Conservation (phyloP, 2,329 filamentous ascomycete species). For the Calonectria hawksworthii region DNA sequence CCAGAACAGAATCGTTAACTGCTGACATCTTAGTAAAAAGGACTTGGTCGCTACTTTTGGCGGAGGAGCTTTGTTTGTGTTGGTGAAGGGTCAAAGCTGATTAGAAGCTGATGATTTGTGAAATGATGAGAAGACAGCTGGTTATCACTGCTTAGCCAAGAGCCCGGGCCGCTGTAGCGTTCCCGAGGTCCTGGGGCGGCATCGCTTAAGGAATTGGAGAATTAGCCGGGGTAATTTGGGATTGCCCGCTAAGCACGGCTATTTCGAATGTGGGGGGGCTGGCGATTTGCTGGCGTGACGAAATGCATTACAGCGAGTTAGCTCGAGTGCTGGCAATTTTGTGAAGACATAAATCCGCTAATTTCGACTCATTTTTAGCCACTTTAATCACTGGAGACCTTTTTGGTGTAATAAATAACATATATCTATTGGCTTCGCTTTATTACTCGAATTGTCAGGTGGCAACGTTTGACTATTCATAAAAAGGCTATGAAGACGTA, state of each 20-base stretch:
- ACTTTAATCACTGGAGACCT: neutral
- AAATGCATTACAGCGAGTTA: neutral
- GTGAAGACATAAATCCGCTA: neutral
- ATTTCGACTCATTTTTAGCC: neutral
- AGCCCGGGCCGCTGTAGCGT: slow-evolving; percentile 15
- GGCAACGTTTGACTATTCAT: neutral
- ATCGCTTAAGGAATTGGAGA: neutral
- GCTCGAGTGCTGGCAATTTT: neutral
- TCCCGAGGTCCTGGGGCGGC: slow-evolving; percentile 13
- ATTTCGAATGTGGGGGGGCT: neutral
- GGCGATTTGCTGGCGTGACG: neutral
- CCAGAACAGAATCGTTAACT: slow-evolving; percentile 16
- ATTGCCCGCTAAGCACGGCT: neutral
- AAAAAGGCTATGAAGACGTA: neutral
- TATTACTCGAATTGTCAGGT: neutral
- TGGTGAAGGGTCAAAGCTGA: neutral
- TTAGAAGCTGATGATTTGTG: neutral
- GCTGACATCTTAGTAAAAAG: slow-evolving; percentile 13
- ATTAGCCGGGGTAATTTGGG: slow-evolving; percentile 24
- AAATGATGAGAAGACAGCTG: neutral
- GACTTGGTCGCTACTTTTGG: neutral
- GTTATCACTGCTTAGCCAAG: no score
- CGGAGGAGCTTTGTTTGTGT: neutral
- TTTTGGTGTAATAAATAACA: neutral
- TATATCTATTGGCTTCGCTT: neutral